Evolutionary conservation across 371 early-diverging fungal species (phyloP).

Genomic region (Lichtheimia corymbifera): DNA sequence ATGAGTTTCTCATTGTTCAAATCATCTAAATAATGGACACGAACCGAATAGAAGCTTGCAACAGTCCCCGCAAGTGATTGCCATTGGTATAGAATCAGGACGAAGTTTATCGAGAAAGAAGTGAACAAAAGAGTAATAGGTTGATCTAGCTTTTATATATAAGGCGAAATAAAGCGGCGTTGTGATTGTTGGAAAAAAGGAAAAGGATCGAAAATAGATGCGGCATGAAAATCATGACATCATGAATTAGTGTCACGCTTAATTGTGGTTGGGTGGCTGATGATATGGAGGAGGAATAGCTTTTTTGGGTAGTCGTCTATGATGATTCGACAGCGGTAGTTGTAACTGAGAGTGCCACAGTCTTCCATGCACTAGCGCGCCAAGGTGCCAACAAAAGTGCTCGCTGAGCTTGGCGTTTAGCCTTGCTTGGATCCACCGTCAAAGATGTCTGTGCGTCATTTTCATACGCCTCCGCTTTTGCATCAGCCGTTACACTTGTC

Average conservation of each 20-base stretch:
- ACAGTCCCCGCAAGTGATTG: slow-evolving; percentile 46
- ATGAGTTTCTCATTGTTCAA: neutral
- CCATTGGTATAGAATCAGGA: slow-evolving; percentile 18
- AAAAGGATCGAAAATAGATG: neutral
- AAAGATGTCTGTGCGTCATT: slow-evolving; percentile 28
- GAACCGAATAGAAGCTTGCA: slow-evolving; percentile 43
- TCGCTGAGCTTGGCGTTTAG: slow-evolving; percentile 45
- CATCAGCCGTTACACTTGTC: slow-evolving; percentile 26
- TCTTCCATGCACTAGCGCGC: slow-evolving; percentile 49
- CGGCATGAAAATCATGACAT: slow-evolving; percentile 3
- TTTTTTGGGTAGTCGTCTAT: neutral
- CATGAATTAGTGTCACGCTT: neutral
- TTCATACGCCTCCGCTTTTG: slow-evolving; percentile 44
- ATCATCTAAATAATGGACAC: slow-evolving; percentile 2
- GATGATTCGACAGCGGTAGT: neutral
- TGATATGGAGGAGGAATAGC: too few species aligned
- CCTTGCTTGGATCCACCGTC: neutral
- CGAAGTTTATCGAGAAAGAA: neutral
- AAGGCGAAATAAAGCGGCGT: neutral
- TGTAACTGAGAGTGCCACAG: slow-evolving; percentile 14
- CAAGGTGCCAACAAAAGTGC: slow-evolving; percentile 58
- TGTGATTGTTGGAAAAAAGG: neutral
- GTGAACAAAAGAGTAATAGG: neutral
- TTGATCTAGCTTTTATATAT: slow-evolving; percentile 3
- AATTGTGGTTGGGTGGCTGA: neutral